phyloP scores from a whole-genome alignment of 495 filamentous ascomycete genomes.

The Penicillium ochrochloron region DNA sequence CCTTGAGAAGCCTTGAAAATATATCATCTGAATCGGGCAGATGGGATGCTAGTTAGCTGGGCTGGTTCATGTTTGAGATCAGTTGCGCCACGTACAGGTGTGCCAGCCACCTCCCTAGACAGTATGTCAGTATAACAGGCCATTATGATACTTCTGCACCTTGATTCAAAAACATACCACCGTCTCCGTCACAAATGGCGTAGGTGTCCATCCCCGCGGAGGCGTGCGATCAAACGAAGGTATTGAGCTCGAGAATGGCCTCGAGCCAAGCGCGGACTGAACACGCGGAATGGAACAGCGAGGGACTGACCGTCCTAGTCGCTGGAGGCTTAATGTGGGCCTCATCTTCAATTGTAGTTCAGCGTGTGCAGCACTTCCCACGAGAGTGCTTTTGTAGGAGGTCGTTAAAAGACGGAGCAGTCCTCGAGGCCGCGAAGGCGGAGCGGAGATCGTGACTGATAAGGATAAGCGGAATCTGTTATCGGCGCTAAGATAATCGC shows the following conservation, averaged over 20 bases:
- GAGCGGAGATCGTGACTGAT: conserved; percentile 19
- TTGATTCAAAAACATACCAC: conserved; percentile 61
- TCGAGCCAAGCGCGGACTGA: conserved; percentile 15
- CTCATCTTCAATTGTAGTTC: conserved; percentile 22
- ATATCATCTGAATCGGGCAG: conserved; percentile 67
- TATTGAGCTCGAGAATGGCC: conserved; percentile 41
- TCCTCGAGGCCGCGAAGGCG: conserved; percentile 2
- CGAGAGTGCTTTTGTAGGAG: conserved; percentile 18
- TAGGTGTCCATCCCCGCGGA: conserved; percentile 63
- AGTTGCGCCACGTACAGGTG: conserved; percentile 65
- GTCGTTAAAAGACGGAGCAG: conserved; percentile 7
- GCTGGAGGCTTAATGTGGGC: conserved; percentile 29
- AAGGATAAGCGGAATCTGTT: conserved; percentile 16
- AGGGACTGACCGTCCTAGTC: conserved; percentile 31
- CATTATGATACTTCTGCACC: conserved; percentile 37
- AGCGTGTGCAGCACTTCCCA: background rate
- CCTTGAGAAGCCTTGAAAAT: conserved; percentile 79
- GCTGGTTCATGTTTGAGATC: background rate
- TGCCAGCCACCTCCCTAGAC: conserved; percentile 84
- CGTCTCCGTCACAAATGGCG: conserved; percentile 78
- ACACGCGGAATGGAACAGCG: conserved; percentile 15
- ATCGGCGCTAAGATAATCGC: conserved; percentile 27
- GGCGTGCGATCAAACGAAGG: conserved; percentile 43
- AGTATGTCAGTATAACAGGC: background rate
- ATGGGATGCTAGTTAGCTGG: conserved; percentile 23